Conservation (phyloP, 768 basidiomycete species). For the Macrolepiota albuminosa region DNA sequence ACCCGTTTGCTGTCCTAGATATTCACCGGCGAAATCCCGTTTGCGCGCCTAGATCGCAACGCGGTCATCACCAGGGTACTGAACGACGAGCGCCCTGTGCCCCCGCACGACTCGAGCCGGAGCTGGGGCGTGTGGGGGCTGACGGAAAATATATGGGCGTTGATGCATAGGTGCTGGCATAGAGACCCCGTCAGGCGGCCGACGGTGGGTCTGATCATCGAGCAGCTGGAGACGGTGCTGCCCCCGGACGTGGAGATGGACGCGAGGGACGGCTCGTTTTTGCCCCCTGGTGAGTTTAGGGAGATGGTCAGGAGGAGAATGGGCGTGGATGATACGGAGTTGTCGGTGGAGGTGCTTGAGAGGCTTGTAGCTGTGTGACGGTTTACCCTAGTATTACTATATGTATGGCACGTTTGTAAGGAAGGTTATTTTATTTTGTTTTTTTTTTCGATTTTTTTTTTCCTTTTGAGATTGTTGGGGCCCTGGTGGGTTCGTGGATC, state of each 20-base stretch:
- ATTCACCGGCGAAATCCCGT: slow-evolving; percentile 1
- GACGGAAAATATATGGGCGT: slow-evolving; percentile 2
- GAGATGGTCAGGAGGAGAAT: slow-evolving; percentile 4
- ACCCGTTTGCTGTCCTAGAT: not conserved
- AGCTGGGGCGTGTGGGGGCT: slow-evolving; percentile 11
- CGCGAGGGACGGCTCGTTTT: too few species aligned
- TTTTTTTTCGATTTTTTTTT: not conserved
- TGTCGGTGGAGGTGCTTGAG: slow-evolving; percentile 1
- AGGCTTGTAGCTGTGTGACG: not conserved
- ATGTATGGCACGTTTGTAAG: not conserved
- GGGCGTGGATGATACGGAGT: not conserved
- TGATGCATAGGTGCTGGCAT: slow-evolving; percentile 2
- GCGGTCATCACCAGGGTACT: not conserved
- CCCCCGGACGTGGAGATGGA: not conserved
- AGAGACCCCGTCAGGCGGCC: not conserved
- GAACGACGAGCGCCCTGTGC: not conserved
- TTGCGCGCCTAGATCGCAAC: not conserved
- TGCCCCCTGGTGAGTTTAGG: slow-evolving; percentile 1
- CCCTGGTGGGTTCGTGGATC: too few species aligned
- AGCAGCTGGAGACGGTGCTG: not conserved
- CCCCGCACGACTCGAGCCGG: not conserved
- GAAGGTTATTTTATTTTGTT: not conserved
- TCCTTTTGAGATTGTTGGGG: not conserved
- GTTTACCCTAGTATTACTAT: too few species aligned
- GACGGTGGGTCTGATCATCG: not conserved